Evolutionary conservation across 345 rosid species (phyloP).

Genomic region (Raphanus sativus): DNA sequence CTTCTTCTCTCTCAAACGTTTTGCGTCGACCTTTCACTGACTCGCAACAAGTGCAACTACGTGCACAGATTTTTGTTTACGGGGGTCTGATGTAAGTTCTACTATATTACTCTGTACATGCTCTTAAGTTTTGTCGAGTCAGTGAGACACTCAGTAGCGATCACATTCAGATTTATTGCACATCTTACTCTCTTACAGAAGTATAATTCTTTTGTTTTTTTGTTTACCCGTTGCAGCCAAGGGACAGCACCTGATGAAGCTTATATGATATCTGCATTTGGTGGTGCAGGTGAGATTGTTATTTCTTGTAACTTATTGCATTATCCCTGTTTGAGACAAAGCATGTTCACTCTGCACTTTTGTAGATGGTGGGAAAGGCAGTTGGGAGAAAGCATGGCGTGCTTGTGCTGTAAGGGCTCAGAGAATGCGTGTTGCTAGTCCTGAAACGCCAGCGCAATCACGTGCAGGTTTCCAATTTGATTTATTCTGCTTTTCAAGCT

Average conservation of each 20-base stretch:
- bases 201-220: background rate
- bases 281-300: conserved; percentile 71
- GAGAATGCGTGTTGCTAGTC: conserved; percentile 46
- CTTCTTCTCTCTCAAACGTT: conserved; percentile 49
- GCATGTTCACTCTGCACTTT: conserved; percentile 23
- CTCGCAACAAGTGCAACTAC: conserved; percentile 96
- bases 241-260: conserved; percentile 93
- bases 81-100: conserved; percentile 88
- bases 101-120: conserved; percentile 7
- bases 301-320: conserved; percentile 6
- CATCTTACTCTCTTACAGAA: conserved; percentile 16
- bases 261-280: conserved; percentile 95
- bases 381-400: conserved; percentile 88
- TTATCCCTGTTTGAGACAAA: conserved; percentile 13
- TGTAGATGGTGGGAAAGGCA: conserved; percentile 77
- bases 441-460: conserved; percentile 71
- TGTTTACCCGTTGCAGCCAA: conserved; percentile 58
- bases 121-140: conserved; percentile 19
- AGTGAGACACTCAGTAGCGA: background rate
- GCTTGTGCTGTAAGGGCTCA: conserved; percentile 66
- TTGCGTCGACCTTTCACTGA: conserved; percentile 95
- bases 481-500: conserved; percentile 4
- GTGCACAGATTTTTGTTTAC: conserved; percentile 97
- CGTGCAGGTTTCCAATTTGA: conserved; percentile 55
- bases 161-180: background rate